phyloP scores from a whole-genome alignment of 23 red algal genomes.

The Chondrus crispus region DNA sequence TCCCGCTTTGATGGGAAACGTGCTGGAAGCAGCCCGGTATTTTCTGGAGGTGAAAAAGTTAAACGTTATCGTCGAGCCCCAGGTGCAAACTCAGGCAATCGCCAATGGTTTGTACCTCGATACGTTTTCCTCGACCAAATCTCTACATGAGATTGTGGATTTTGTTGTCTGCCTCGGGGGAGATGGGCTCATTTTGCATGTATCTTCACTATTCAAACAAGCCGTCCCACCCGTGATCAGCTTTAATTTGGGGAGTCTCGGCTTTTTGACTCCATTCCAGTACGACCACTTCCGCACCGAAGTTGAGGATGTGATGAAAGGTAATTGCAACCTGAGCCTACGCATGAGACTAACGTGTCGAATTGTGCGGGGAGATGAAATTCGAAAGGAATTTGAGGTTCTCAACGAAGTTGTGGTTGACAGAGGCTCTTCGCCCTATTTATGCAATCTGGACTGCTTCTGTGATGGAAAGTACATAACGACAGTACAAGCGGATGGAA shows the following conservation, averaged over 20 bases:
- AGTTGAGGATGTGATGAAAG: slow-evolving; percentile 59
- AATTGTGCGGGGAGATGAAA: slow-evolving; percentile 39
- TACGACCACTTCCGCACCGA: slow-evolving; percentile 72
- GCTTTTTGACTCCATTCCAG: slow-evolving; percentile 94
- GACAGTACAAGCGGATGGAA: slow-evolving; percentile 95
- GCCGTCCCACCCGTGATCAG: slow-evolving; percentile 88
- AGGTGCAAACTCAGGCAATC: slow-evolving; percentile 76
- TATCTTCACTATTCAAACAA: slow-evolving; percentile 69
- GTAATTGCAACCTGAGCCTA: slow-evolving; percentile 78
- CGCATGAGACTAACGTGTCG: slow-evolving; percentile 91
- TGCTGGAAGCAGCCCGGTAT: slow-evolving; percentile 71
- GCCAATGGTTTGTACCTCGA: slow-evolving; percentile 86
- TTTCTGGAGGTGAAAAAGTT: slow-evolving; percentile 58
- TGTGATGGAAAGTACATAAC: slow-evolving; percentile 98
- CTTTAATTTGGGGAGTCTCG: slow-evolving; percentile 88
- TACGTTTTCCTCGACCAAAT: slow-evolving; percentile 39
- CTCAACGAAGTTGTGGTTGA: slow-evolving; percentile 98
- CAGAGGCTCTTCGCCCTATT: slow-evolving; percentile 90
- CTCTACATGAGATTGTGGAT: slow-evolving; percentile 76
- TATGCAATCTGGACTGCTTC: slow-evolving; percentile 96
- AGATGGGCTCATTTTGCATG: slow-evolving; percentile 92
- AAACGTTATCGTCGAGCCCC: slow-evolving; percentile 87
- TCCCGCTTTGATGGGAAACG: slow-evolving; percentile 40
- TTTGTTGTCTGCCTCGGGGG: slow-evolving; percentile 94
- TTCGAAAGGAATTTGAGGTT: slow-evolving; percentile 75